Evolutionary conservation across 371 early-diverging fungal species (phyloP), one percentile per base, ranked within the genome.

Genomic region (Mortierella sp.): DNA sequence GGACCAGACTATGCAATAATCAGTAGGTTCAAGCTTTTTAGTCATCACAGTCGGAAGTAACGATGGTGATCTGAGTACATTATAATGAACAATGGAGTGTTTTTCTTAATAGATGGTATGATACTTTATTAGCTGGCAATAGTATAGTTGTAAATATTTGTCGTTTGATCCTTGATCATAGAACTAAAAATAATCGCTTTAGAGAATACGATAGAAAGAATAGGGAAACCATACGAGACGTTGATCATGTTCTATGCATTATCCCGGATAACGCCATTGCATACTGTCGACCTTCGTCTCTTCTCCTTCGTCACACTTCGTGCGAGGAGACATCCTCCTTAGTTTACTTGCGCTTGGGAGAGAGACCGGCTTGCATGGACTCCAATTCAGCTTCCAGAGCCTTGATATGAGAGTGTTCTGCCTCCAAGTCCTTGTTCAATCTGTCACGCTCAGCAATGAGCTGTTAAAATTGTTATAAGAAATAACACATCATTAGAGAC

Each of bases 371-470:
- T 72, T 86, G 83, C 87, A 92, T 65, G 26, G 87, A 84, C 59
- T 96, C 94, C 64, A 93, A 71, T 76, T 96, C 97, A 70, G 87
- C 87, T 83, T 96, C 96, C 66, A 96, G 87, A 67, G 90, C 85
- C 87, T 96, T 96, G 70, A 98, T 95, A 47, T 88, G 88, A 66
- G 89, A 90, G 85, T 97, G 98, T 81, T 96, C 96, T 51, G 88
- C 86, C 83, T 98, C 99, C 64, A 98, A 87, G 72, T 98, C 97
- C 85, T 96, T 94, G 90, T 97, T 97, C 68, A 97, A 86, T 55
- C 96, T 91, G 83, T 97, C 97, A 66, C 99, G 91, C 85, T 98
- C 98, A 65, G 93, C 91, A 84, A 98, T 96, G 26, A 97, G 89
- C 93, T 95, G 22, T 47, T n/a, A n/a, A 19, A 19, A 47, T 15